These are phyloP conservation scores for Phytopythium kandeliae DNA, from an alignment of 352 stramenopile genomes.

Conservation along the genomic window DNA sequence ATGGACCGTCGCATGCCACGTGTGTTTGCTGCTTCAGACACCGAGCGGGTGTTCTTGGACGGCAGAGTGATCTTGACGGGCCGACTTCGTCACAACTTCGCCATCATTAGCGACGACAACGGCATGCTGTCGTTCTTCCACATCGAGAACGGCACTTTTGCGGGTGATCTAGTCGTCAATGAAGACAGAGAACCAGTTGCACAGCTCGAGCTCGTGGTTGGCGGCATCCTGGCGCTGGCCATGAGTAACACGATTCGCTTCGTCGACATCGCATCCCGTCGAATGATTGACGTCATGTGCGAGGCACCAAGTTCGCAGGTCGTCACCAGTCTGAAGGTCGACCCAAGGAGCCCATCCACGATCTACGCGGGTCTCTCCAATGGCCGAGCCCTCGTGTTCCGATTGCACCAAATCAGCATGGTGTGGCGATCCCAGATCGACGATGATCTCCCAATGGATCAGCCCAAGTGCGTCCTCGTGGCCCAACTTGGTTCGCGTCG, in stretches of 20 bases:
- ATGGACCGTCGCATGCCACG: background rate
- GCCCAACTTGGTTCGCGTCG: constrained; percentile 14
- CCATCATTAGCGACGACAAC: constrained; percentile 12
- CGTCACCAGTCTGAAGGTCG: constrained; percentile 16
- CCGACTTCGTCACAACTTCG: constrained; percentile 13
- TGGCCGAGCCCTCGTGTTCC: constrained; percentile 20
- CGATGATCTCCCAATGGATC: constrained; percentile 2
- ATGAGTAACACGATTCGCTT: constrained; percentile 15
- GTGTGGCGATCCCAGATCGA: constrained; percentile 9
- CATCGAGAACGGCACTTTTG: constrained; percentile 17
- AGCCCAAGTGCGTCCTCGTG: constrained; percentile 16
- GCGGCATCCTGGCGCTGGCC: constrained; percentile 16
- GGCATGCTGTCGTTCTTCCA: constrained; percentile 16
- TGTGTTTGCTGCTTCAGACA: background rate
- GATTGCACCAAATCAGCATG: constrained; percentile 15
- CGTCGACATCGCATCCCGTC: constrained; percentile 8
- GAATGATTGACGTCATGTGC: constrained; percentile 12
- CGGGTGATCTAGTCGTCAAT: constrained; percentile 7
- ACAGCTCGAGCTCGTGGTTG: constrained; percentile 13
- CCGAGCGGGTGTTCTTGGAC: background rate
- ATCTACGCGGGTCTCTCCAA: constrained; percentile 18
- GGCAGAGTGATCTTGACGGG: constrained; percentile 17
- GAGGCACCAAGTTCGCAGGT: constrained; percentile 9
- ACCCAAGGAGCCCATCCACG: constrained; percentile 14
- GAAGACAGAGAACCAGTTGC: constrained; percentile 3